Percentiles rank a stretch among this genome's conserved stretches.
Evolutionary conservation across 2,329 filamentous ascomycete species (phyloP).

Genomic region (Cladobotryum protrusum): DNA sequence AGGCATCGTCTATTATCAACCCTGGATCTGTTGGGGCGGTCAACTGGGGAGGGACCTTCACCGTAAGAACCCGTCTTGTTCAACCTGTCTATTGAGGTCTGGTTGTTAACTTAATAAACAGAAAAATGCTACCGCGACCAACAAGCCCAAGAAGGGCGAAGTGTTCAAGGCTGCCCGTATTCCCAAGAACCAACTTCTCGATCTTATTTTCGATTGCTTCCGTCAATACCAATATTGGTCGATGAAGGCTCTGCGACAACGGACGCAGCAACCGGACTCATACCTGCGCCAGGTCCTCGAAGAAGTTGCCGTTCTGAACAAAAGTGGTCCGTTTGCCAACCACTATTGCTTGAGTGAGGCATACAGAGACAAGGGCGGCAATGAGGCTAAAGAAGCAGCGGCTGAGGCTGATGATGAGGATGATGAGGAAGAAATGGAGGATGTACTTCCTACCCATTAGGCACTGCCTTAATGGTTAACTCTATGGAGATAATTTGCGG

Average conservation of each 20-base stretch:
- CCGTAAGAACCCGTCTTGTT: conserved; percentile 41
- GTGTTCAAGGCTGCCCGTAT: conserved; percentile 83
- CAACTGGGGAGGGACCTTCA: conserved; percentile 42
- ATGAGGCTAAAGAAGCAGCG: conserved; percentile 45
- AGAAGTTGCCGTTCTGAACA: conserved; percentile 74
- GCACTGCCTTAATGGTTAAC: neutral
- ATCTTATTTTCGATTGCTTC: conserved; percentile 79
- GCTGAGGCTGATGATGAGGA: conserved; percentile 59
- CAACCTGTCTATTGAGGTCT: neutral
- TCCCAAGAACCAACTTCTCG: conserved; percentile 79
- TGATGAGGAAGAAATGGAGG: conserved; percentile 68
- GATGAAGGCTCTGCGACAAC: conserved; percentile 75
- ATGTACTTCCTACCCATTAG: conserved; percentile 45
- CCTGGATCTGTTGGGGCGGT: conserved; percentile 40
- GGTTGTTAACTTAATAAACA: conserved; percentile 24
- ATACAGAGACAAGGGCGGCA: conserved; percentile 32
- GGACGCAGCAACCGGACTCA: conserved; percentile 81
- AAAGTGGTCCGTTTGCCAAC: conserved; percentile 77
- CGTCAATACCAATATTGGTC: conserved; percentile 85
- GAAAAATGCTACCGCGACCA: conserved; percentile 46
- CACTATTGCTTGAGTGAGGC: conserved; percentile 73
- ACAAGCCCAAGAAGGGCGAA: conserved; percentile 58
- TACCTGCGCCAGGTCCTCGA: conserved; percentile 83
- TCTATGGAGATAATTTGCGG: no score
- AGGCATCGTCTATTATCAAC: conserved; percentile 49